Percentiles rank a stretch among this genome's conserved stretches.
phyloP scores from a whole-genome alignment of 306 rosid genomes.

The Adenanthera pavonina region DNA sequence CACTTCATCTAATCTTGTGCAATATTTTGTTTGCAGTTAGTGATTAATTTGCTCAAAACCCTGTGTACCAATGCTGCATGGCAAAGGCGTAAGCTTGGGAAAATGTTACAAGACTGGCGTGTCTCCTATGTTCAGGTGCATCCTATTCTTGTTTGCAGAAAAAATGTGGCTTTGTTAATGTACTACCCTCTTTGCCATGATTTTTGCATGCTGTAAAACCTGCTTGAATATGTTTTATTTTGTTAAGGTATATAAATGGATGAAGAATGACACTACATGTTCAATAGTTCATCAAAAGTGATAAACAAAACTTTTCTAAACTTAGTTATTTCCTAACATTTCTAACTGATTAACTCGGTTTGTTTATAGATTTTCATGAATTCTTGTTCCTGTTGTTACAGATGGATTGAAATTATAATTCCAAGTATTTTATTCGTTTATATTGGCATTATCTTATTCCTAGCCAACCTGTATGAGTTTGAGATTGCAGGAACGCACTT shows the following conservation, averaged over 20 bases:
- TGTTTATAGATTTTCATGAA: background rate
- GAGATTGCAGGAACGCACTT: conserved; percentile 4
- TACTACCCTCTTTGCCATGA: background rate
- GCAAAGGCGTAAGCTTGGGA: conserved; percentile 99
- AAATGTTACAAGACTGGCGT: conserved; percentile 96
- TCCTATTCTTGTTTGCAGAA: conserved; percentile 36
- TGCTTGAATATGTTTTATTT: conserved; percentile 7
- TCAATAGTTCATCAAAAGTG: background rate
- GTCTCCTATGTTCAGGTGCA: conserved; percentile 81
- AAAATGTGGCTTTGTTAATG: background rate
- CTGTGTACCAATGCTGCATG: conserved; percentile 93
- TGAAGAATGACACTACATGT: background rate
- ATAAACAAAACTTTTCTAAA: conserved; percentile 9
- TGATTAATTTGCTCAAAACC: conserved; percentile 75
- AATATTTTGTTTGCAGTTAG: conserved; percentile 66
- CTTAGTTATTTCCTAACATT: conserved; percentile 19
- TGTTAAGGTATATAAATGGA: background rate
- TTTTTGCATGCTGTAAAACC: conserved; percentile 10
- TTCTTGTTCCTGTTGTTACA: conserved; percentile 14
- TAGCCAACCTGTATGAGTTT: conserved; percentile 21
- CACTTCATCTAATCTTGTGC: conserved; percentile 41
- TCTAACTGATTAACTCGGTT: background rate
- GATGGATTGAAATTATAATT: conserved; percentile 4
- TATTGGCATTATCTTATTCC: conserved; percentile 15
- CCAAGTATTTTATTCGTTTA: background rate